Evolutionary conservation across 78 protist genomes (phyloP), one percentile per base, ranked within the genome.

Genomic region (Pirum gemmata): DNA sequence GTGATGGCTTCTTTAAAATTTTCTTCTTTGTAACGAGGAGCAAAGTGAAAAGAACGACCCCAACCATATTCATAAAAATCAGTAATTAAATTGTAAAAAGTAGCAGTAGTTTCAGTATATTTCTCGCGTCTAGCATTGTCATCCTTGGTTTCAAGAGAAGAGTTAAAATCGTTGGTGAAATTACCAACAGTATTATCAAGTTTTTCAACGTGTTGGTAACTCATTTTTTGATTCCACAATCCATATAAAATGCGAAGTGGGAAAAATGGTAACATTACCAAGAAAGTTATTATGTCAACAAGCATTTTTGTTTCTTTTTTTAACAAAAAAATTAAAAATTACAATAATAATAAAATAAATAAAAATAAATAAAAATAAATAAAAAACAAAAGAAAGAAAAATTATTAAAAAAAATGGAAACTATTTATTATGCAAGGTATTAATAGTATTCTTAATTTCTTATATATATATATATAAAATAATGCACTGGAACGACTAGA

Each of bases 11-110:
- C 93, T 36, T 41, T 86, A 83, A 92, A 89, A 51, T 82, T 36
- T 91, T 96, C 98, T 29, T 86, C 90, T 61, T 2, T 36, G 79
- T 33, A 78, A 34, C 94, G 92, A 40, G 93, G 86, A 40, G 95
- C 95, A 76, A 96, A 95, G 90, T 95, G 98, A 95, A 96, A 96
- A 13, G 93, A 76, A 86, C 92, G 91, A 75, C 98, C 98, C 97
- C 97, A 95, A 38, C 98, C 98, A 76, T 86, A 93, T 89, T 95
- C 96, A 93, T 95, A 96, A 90, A 95, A 96, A 85, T 90, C 95
- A n/a, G 98, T 95, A 75, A 93, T 95, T 39, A 96, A 39, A 92
- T 94, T 92, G 91, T 96, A 96, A 95, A 89, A 96, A 40, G 89
- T 34, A 89, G 92, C 89, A 79, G 93, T 94, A 87, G 92, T 82